These are phyloP conservation scores for Fusarium sambucinum DNA, from an alignment of 2,329 filamentous ascomycete genomes.

Conservation along the genomic window DNA sequence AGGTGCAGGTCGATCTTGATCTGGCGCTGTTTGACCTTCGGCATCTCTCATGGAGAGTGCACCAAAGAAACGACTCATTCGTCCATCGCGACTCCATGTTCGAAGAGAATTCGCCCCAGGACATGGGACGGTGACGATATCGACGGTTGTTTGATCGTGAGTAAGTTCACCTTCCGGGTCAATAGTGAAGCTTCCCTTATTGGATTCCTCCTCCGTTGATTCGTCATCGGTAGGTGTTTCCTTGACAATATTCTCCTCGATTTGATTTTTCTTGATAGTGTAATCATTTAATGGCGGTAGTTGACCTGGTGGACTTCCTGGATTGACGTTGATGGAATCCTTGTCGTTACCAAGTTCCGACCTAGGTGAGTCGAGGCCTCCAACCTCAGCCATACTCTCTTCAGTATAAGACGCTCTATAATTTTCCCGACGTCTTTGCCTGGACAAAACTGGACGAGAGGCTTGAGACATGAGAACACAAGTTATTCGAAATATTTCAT, in stretches of 20 bases:
- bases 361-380: slow-evolving; percentile 15
- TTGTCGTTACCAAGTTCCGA: slow-evolving; percentile 36
- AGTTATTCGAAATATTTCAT: background rate
- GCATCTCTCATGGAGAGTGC: slow-evolving; percentile 56
- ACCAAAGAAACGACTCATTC: slow-evolving; percentile 62
- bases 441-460: slow-evolving; percentile 9
- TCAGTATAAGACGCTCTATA: slow-evolving; percentile 18
- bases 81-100: slow-evolving; percentile 65
- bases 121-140: slow-evolving; percentile 67
- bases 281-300: slow-evolving; percentile 38
- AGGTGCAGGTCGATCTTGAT: slow-evolving; percentile 48
- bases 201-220: background rate
- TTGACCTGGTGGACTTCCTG: slow-evolving; percentile 45
- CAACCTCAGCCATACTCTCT: slow-evolving; percentile 37
- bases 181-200: slow-evolving; percentile 49
- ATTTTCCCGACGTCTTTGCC: slow-evolving; percentile 29
- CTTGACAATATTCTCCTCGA: background rate
- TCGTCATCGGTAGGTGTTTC: slow-evolving; percentile 8
- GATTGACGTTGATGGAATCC: slow-evolving; percentile 48
- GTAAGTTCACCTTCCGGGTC: slow-evolving; percentile 54
- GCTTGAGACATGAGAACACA: slow-evolving; percentile 34
- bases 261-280: slow-evolving; percentile 13
- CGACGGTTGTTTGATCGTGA: slow-evolving; percentile 66
- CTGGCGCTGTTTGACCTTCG: slow-evolving; percentile 39
- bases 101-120: slow-evolving; percentile 65